Percentiles rank a stretch among this genome's conserved stretches.
phyloP scores from a whole-genome alignment of 2,329 filamentous ascomycete species.

The Aspergillus sp. region DNA sequence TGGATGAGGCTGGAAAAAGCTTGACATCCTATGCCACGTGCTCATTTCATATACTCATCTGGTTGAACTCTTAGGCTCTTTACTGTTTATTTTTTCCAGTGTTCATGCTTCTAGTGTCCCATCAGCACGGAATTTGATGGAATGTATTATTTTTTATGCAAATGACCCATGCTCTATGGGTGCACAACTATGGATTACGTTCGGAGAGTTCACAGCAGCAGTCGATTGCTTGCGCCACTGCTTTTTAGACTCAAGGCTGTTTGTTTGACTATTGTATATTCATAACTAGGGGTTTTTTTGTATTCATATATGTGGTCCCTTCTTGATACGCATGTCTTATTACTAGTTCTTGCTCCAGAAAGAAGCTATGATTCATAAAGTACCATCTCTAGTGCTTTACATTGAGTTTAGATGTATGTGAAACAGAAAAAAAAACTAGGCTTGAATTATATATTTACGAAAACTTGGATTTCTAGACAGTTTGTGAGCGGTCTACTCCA shows the following conservation, averaged over 20 bases:
- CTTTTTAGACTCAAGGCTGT: slow-evolving; percentile 12
- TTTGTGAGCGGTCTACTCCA: background rate
- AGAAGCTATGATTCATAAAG: background rate
- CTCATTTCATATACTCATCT: slow-evolving; percentile 13
- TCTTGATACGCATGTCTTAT: background rate
- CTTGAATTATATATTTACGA: background rate
- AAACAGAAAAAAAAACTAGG: background rate
- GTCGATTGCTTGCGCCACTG: slow-evolving; percentile 17
- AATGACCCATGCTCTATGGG: slow-evolving; percentile 20
- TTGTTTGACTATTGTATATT: background rate
- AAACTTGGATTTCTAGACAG: background rate
- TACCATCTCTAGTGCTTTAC: background rate
- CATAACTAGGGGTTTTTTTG: slow-evolving; percentile 3
- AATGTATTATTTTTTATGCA: slow-evolving; percentile 18
- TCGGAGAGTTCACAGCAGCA: slow-evolving; percentile 16
- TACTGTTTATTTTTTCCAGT: slow-evolving; percentile 4
- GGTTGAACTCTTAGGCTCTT: slow-evolving; percentile 7
- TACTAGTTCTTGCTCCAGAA: background rate
- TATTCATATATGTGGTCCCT: slow-evolving; percentile 5
- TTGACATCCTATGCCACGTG: slow-evolving; percentile 8
- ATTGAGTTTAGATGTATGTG: background rate
- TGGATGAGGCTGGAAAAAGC: slow-evolving; percentile 1
- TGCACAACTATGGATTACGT: slow-evolving; percentile 4
- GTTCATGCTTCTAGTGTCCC: background rate
- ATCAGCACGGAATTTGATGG: background rate